Percentiles rank a stretch among this genome's conserved stretches.
These are phyloP conservation scores for Artemisia princeps DNA, from an alignment of 140 eudicot species.

Conservation along the genomic window DNA sequence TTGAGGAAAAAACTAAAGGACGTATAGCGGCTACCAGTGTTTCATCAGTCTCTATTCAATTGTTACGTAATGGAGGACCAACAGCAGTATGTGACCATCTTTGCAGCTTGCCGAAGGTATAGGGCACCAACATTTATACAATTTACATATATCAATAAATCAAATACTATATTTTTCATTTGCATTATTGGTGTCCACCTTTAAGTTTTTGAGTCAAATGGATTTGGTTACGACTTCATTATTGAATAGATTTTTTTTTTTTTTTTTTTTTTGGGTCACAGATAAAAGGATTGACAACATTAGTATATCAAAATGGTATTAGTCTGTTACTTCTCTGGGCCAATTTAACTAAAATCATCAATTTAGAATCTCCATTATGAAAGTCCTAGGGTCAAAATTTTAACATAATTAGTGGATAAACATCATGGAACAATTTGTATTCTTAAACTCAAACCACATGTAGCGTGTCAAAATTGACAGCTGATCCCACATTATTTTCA, in stretches of 20 bases:
- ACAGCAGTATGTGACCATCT: conserved; percentile 87
- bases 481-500: no score
- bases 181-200: conserved; percentile 6
- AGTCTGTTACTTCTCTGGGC: neutral
- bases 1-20: conserved; percentile 90
- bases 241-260: neutral
- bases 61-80: conserved; percentile 86
- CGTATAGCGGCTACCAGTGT: conserved; percentile 66
- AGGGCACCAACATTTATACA: conserved; percentile 9
- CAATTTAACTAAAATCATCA: conserved; percentile 11
- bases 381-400: neutral
- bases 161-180: no score
- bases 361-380: neutral
- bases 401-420: neutral
- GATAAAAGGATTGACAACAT: neutral
- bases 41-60: conserved; percentile 72
- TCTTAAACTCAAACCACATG: neutral
- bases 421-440: neutral
- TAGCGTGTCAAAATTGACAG: no score
- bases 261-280: no score
- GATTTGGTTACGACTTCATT: neutral
- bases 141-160: neutral
- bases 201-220: neutral
- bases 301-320: neutral
- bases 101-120: conserved; percentile 77